phyloP scores from a whole-genome alignment of 208 protist genomes.

The Leishmania aethiopica region DNA sequence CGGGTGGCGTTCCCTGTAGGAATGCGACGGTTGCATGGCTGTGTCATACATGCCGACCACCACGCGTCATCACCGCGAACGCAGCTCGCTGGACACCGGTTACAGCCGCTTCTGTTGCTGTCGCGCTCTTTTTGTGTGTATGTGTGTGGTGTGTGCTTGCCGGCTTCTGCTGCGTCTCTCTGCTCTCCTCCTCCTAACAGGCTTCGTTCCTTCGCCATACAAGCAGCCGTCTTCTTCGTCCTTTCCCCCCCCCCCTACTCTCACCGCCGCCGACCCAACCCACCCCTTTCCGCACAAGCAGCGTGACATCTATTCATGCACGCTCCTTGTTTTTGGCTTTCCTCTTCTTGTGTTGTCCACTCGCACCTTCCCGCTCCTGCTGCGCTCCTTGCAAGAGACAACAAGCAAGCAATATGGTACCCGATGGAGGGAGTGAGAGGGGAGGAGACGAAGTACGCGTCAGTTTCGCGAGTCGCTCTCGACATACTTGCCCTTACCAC shows the following conservation, averaged over 20 bases:
- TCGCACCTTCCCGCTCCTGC: neutral
- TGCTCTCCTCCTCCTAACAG: neutral
- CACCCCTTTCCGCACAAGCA: neutral
- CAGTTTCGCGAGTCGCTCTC: neutral
- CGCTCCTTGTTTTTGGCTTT: neutral
- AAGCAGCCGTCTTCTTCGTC: neutral
- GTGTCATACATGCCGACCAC: neutral
- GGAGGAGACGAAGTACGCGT: neutral
- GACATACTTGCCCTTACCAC: neutral
- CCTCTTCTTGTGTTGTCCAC: neutral
- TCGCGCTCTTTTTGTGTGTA: slow-evolving; percentile 4
- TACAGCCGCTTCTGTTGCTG: neutral
- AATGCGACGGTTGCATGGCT: neutral
- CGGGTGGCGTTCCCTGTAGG: slow-evolving; percentile 36
- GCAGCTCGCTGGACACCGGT: neutral
- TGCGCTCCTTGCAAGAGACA: neutral
- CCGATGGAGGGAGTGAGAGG: neutral
- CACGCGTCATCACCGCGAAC: neutral
- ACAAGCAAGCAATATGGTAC: neutral
- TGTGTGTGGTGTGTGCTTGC: neutral
- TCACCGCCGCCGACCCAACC: neutral
- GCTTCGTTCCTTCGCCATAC: neutral
- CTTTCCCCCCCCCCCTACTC: neutral
- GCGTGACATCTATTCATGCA: neutral
- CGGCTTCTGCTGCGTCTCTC: slow-evolving; percentile 13